Base-by-base conservation (phyloP, 2,329 filamentous ascomycete genomes). In the Dendrostoma leiphaemia region DNA sequence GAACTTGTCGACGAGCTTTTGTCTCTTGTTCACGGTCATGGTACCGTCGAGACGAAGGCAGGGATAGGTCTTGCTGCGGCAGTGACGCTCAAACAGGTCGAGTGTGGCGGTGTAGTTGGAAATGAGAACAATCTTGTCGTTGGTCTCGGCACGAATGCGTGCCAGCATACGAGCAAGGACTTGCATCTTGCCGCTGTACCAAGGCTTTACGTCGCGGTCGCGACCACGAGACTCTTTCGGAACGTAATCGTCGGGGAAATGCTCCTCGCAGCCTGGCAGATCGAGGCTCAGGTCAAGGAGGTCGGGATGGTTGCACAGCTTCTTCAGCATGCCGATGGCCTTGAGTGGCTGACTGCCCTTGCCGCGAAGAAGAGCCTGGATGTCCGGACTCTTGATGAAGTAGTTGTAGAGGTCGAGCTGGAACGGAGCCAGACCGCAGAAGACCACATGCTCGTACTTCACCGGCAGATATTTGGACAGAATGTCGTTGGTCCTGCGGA, bases 371-470 rank as follows among this genome's bases (percentile, higher is more conserved):
- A 99, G 77, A 50, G 89, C 91, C 68, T 95, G 91, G 65, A 99
- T 97, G 57, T 96, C 90, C 0, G 94, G 93, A 57, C 92, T 97
- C 47, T 89, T 90, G 70, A 99, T 92, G 71, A 99, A 99, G 71
- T 97, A 90, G 65, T 96, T 96, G 77, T 99, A 99, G 1, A 99
- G 77, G 61, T 90, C 90, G 51, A 91, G 81, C 70, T 99, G 94
- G 73, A 99, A 97, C 0, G 90, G 89, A 15, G 94, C 89, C 43
- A 96, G 80, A 63, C 93, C 93, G 79, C 94, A 99, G 73, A 99
- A 99, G 1, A 99, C 94, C 28, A 99, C 94, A 68, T 99, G 94
- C 71, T 99, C 94, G 71, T 99, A 99, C 75, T 99, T 99, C 75
- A 97, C 86, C 0, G 94, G 94, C 56, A 99, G 75, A 67, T 99